Conservation (phyloP, 2,329 filamentous ascomycete species). For the Orbilia oligospora region DNA sequence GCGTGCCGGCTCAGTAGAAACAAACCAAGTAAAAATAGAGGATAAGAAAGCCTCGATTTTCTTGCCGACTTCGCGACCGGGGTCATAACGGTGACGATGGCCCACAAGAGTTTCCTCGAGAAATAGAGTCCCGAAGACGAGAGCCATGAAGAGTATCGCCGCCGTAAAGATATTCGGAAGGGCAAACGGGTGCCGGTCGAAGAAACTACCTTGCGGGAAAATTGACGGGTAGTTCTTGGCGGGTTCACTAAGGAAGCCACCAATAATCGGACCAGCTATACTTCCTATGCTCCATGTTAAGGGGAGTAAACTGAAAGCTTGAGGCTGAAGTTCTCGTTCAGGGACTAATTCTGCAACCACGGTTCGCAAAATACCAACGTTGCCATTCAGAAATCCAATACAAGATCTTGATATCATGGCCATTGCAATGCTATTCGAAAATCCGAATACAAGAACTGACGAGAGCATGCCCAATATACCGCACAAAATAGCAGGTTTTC, state of each 20-base stretch:
- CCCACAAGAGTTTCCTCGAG: slow-evolving; percentile 86
- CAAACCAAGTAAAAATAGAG: slow-evolving; percentile 14
- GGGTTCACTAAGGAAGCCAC: slow-evolving; percentile 87
- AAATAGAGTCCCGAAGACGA: slow-evolving; percentile 81
- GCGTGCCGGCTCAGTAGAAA: slow-evolving; percentile 63
- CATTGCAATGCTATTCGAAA: slow-evolving; percentile 84
- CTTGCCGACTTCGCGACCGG: slow-evolving; percentile 80
- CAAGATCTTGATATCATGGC: slow-evolving; percentile 82
- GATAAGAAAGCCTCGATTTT: slow-evolving; percentile 71
- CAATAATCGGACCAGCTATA: slow-evolving; percentile 87
- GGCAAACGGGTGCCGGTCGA: slow-evolving; percentile 83
- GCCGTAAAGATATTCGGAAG: slow-evolving; percentile 86
- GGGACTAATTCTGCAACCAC: slow-evolving; percentile 95
- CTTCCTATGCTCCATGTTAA: slow-evolving; percentile 88
- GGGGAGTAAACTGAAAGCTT: slow-evolving; percentile 94
- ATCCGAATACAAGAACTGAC: slow-evolving; percentile 84
- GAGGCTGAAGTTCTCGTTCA: slow-evolving; percentile 82
- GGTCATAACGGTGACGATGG: slow-evolving; percentile 78
- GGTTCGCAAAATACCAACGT: slow-evolving; percentile 91
- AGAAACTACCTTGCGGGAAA: slow-evolving; percentile 77
- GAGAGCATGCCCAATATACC: slow-evolving; percentile 85
- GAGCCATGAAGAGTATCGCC: slow-evolving; percentile 82
- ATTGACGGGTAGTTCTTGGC: slow-evolving; percentile 79
- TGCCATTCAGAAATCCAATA: slow-evolving; percentile 88
- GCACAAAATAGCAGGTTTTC: slow-evolving; percentile 83